Evolutionary conservation across 306 rosid genomes (phyloP).

Genomic region (Fagus crenata): DNA sequence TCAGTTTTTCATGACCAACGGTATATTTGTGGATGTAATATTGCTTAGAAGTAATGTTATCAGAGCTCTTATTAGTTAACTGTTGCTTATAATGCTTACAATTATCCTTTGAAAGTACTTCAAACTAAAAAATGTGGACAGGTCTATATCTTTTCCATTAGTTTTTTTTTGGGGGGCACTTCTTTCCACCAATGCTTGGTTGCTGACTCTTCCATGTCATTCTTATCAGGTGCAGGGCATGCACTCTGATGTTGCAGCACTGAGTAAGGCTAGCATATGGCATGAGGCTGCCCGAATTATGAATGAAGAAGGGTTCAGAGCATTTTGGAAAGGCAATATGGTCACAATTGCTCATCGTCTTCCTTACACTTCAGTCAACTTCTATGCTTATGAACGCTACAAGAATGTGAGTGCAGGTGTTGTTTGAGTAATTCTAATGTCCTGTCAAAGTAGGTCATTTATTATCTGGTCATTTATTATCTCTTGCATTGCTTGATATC

Average conservation of each 20-base stretch:
- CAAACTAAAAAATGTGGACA: not conserved
- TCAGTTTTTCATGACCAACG: not conserved
- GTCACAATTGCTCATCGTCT: constrained; percentile 86
- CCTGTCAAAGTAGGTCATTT: not conserved
- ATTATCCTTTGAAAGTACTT: constrained; percentile 8
- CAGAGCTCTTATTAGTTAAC: constrained; percentile 5
- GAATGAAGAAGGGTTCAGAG: constrained; percentile 81
- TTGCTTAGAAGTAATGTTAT: not conserved
- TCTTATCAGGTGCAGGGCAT: constrained; percentile 78
- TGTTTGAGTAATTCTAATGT: constrained; percentile 22
- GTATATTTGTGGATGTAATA: not conserved
- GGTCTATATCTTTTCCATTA: constrained; percentile 1
- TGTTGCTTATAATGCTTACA: not conserved
- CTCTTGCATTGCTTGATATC: constrained; percentile 9
- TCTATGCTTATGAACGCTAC: constrained; percentile 80
- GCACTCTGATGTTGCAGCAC: constrained; percentile 70
- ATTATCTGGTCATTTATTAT: too few species aligned
- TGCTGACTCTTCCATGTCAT: constrained; percentile 12
- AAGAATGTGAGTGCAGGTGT: constrained; percentile 56
- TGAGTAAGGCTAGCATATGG: constrained; percentile 72
- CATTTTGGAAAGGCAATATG: constrained; percentile 93
- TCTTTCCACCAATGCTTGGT: constrained; percentile 4
- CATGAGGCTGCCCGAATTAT: constrained; percentile 75
- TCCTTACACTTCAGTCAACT: constrained; percentile 83
- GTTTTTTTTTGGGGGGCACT: not conserved